Conservation (phyloP, 2,329 filamentous ascomycete genomes). For the Chrysoporthe deuterocubensis region DNA sequence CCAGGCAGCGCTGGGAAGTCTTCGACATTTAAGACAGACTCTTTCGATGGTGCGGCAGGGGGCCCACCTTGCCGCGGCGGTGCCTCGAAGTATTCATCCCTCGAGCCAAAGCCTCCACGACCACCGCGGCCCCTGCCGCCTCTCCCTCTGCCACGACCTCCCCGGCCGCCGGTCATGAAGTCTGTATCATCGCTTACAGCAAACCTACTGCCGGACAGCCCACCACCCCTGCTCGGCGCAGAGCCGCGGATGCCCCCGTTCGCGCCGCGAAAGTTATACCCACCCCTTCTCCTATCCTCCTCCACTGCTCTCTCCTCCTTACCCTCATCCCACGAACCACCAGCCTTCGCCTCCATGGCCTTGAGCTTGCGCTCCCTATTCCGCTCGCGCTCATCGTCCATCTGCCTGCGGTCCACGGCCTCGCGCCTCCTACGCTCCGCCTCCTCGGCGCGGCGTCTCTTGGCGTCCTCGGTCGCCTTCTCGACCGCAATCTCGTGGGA, state of each 20-base stretch:
- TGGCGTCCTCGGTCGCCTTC: constrained; percentile 59
- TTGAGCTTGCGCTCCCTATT: constrained; percentile 66
- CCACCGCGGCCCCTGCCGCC: constrained; percentile 40
- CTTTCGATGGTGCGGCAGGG: constrained; percentile 31
- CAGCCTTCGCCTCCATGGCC: constrained; percentile 58
- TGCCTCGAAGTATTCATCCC: constrained; percentile 15
- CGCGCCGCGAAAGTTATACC: constrained; percentile 42
- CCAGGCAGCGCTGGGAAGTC: constrained; percentile 48
- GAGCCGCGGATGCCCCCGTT: constrained; percentile 47
- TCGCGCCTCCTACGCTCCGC: constrained; percentile 55
- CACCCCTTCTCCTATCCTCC: constrained; percentile 43
- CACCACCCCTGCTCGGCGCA: constrained; percentile 38
- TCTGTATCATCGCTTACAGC: constrained; percentile 39
- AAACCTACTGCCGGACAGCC: constrained; percentile 49
- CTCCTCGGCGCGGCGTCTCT: constrained; percentile 55
- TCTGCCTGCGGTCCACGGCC: constrained; percentile 55
- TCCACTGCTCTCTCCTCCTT: constrained; percentile 50
- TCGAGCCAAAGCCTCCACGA: constrained; percentile 35
- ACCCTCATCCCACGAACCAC: constrained; percentile 62
- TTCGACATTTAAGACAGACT: constrained; percentile 40
- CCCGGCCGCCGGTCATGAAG: constrained; percentile 39
- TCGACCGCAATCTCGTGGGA: constrained; percentile 59
- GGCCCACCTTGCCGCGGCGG: constrained; percentile 8
- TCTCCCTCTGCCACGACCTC: constrained; percentile 36
- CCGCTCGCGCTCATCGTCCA: constrained; percentile 63